These are phyloP conservation scores for Quercus robur DNA, from an alignment of 306 rosid species.

Conservation along the genomic window DNA sequence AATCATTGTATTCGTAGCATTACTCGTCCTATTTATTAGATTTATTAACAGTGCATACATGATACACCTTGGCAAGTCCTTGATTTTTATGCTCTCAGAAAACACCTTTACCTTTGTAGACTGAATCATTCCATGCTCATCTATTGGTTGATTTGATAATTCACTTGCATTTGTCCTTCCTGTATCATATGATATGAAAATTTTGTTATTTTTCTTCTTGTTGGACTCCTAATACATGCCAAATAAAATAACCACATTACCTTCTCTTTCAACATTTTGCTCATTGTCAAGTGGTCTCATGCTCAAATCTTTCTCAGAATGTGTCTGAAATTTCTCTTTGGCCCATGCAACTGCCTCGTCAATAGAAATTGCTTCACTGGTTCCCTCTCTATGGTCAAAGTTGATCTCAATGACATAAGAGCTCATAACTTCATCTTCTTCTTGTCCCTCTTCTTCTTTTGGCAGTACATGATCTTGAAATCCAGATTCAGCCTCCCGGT, in stretches of 20 bases:
- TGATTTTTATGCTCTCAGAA: background rate
- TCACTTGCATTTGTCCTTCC: slow-evolving; percentile 42
- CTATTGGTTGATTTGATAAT: slow-evolving; percentile 23
- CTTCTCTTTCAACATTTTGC: slow-evolving; percentile 46
- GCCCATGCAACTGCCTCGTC: slow-evolving; percentile 99
- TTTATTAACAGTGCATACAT: too few species aligned
- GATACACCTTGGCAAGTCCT: background rate
- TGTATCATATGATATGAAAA: slow-evolving; percentile 27
- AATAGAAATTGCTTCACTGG: slow-evolving; percentile 52
- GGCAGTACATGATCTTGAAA: slow-evolving; percentile 29
- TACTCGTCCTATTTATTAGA: too few species aligned
- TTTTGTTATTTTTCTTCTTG: background rate
- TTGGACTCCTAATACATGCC: background rate
- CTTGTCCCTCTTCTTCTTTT: slow-evolving; percentile 31
- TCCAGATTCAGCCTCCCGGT: slow-evolving; percentile 45
- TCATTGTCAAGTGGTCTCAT: slow-evolving; percentile 35
- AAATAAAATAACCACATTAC: slow-evolving; percentile 27
- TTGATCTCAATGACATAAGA: slow-evolving; percentile 87
- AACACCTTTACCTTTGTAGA: slow-evolving; percentile 54
- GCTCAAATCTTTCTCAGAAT: slow-evolving; percentile 51
- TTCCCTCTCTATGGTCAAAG: slow-evolving; percentile 53
- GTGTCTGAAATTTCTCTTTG: slow-evolving; percentile 70
- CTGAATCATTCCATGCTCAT: slow-evolving; percentile 32
- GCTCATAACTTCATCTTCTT: slow-evolving; percentile 64
- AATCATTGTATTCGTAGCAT: too few species aligned